Conservation (phyloP, 129 eudicot genomes). For the Pulicaria dysenterica region DNA sequence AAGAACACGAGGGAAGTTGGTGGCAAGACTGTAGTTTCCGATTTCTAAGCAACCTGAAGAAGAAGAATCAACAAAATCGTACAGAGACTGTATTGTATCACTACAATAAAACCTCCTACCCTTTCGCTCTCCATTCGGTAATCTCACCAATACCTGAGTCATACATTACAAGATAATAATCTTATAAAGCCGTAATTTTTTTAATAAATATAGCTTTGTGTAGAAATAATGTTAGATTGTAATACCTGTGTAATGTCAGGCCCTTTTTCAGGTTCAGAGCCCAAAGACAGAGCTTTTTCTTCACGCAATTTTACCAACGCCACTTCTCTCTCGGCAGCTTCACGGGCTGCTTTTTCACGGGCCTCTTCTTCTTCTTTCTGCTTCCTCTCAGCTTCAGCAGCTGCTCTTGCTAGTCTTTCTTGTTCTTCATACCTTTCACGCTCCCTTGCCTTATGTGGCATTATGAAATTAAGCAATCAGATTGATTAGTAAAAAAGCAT, state of each 20-base stretch:
- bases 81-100: constrained; percentile 55
- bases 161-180: no score
- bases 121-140: constrained; percentile 84
- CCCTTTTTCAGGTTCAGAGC: constrained; percentile 87
- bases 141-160: constrained; percentile 76
- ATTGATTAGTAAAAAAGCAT: no score
- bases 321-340: constrained; percentile 89
- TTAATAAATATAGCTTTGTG: no score
- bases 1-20: constrained; percentile 83
- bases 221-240: neutral
- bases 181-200: neutral
- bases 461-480: neutral
- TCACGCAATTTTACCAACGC: constrained; percentile 64
- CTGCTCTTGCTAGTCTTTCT: constrained; percentile 70
- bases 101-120: constrained; percentile 66
- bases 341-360: constrained; percentile 70
- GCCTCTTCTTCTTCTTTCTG: constrained; percentile 81
- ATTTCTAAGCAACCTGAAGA: constrained; percentile 68
- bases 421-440: constrained; percentile 72
- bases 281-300: constrained; percentile 69
- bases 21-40: constrained; percentile 64
- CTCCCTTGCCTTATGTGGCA: constrained; percentile 69
- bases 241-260: constrained; percentile 81
- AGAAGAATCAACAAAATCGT: constrained; percentile 70
- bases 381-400: constrained; percentile 84